These are phyloP conservation scores for Secale cereale DNA, from an alignment of 176 grass and related monocot species.

Conservation along the genomic window DNA sequence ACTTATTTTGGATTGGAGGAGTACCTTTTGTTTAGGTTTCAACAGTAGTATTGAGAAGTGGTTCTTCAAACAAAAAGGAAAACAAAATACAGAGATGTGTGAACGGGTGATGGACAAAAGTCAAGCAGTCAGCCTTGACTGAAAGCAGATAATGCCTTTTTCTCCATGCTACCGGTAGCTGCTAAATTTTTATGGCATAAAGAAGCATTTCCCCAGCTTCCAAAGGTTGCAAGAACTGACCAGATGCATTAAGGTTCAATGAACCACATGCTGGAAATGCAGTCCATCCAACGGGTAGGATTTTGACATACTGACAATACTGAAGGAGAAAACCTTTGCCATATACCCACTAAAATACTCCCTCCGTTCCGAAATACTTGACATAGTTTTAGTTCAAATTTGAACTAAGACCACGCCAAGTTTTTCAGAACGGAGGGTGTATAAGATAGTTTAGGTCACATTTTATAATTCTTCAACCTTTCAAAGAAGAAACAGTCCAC, in stretches of 20 bases:
- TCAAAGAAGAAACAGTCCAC: slow-evolving; percentile 12
- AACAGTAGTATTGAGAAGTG: not conserved
- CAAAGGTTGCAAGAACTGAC: slow-evolving; percentile 1
- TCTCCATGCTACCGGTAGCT: not conserved
- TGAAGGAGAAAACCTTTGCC: not conserved
- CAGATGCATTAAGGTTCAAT: slow-evolving; percentile 25
- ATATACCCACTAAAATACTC: not conserved
- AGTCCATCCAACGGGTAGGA: not conserved
- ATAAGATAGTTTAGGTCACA: too few species aligned
- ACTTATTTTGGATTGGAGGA: too few species aligned
- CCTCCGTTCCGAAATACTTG: too few species aligned
- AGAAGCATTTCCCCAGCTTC: not conserved
- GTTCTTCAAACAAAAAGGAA: not conserved
- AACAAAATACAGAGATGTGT: not conserved
- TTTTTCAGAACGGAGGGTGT: too few species aligned
- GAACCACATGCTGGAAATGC: slow-evolving; percentile 14
- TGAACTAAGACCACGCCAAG: too few species aligned
- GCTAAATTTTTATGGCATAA: not conserved
- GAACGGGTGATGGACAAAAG: slow-evolving; percentile 16
- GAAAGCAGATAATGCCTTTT: not conserved
- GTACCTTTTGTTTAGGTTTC: not conserved
- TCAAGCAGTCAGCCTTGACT: slow-evolving; percentile 37
- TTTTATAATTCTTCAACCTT: not conserved
- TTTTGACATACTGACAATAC: not conserved
- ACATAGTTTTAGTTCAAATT: too few species aligned